Evolutionary conservation across 768 basidiomycete species (phyloP), one percentile per base, ranked within the genome.

Genomic region (Astraeus odoratus): DNA sequence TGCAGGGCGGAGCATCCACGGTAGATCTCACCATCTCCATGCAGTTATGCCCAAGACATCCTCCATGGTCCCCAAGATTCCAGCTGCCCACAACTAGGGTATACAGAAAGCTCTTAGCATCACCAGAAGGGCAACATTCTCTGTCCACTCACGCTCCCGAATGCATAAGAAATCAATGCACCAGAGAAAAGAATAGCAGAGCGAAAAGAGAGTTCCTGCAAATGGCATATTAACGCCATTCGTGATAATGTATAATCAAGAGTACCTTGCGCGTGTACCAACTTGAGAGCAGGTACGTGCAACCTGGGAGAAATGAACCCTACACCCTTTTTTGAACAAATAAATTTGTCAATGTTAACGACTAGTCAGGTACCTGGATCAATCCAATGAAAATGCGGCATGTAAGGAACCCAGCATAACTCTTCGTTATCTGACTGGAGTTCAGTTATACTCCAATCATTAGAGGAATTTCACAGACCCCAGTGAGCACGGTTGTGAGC

Each of bases 21-120:
- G n/a, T n/a, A n/a, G n/a, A n/a, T n/a, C n/a, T n/a, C 49, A 79
- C 80, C 78, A 87, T 68, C 80, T 56, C 85, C 85, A 87, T 8
- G 81, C 83, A 22, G 78, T 57, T 34, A 83, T 78, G 1, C 83
- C 84, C 4, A 75, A 66, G 39, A 69, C 71, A 1, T 81, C 83
- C 49, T 88, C 75, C 83, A 87, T 82, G 34, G 70, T 72, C 1
- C 70, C 65, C 15, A 90, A 69, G 43, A 87, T 83, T 9, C 81
- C 85, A 16, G 84, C 84, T 13, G 83, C 86, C 55, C 86, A 76
- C 7, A 86, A 58, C 77, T 83, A 47, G 16, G 27, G 19, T 20
- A 22, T 9, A n/a, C n/a, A n/a, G n/a, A n/a, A n/a, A n/a, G 6
- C 22, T 24, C 37, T 36, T 26, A 25, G 0, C 16, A 20, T n/a